These are phyloP conservation scores for Tricholomella constricta DNA, from an alignment of 768 basidiomycete genomes.

Conservation along the genomic window DNA sequence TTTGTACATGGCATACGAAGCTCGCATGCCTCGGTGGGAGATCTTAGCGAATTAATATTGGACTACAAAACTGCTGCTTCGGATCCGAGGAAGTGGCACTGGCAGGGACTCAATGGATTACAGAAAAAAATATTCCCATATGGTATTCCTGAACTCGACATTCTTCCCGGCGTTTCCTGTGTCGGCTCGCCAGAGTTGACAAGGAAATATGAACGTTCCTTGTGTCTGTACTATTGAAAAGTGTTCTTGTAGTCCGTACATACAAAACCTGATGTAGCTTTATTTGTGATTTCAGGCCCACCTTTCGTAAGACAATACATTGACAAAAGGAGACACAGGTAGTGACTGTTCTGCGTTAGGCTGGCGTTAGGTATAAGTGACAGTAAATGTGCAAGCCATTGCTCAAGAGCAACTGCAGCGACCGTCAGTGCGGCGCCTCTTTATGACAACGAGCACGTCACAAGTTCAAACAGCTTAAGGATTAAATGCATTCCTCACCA, in stretches of 20 bases:
- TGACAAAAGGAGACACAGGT: not conserved
- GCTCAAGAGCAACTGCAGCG: not conserved
- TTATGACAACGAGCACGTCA: not conserved
- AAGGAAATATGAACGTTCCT: not conserved
- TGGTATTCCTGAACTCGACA: not conserved
- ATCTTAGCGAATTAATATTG: not conserved
- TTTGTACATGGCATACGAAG: not conserved
- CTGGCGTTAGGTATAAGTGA: not conserved
- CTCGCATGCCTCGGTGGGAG: not conserved
- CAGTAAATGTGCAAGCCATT: not conserved
- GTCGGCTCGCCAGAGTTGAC: not conserved
- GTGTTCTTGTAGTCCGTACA: too few relatives aligned
- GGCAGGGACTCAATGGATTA: not conserved
- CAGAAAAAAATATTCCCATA: too few relatives aligned
- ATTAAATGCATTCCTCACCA: not conserved
- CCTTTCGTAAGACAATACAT: not conserved
- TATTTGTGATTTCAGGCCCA: not conserved
- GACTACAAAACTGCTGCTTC: not conserved
- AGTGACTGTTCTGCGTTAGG: not conserved
- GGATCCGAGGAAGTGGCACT: not conserved
- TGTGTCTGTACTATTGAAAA: not conserved
- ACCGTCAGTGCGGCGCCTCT: not conserved
- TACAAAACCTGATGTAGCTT: not conserved
- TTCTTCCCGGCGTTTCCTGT: not conserved
- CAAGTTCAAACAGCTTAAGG: not conserved